A percentile compares a stretch with the other conserved stretches of the same genome.
These are phyloP conservation scores for Penicillium coffeae DNA, from an alignment of 495 filamentous ascomycete species.

Conservation along the genomic window DNA sequence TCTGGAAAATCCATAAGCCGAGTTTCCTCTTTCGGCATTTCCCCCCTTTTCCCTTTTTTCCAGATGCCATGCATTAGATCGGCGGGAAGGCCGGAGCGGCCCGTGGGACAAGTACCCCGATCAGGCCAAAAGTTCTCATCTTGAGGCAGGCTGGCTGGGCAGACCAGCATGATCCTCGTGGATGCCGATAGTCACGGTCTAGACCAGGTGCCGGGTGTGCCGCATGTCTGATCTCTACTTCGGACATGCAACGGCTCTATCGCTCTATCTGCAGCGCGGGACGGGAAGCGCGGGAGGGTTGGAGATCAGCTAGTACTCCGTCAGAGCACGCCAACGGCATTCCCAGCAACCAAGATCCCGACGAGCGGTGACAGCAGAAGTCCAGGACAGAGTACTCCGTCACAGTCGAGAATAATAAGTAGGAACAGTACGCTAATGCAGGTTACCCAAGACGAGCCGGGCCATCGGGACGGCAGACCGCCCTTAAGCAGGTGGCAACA, in stretches of 20 bases:
- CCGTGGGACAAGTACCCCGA: constrained; percentile 42
- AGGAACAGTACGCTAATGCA: constrained; percentile 46
- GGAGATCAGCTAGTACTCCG: too few species aligned
- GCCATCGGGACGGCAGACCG: too few species aligned
- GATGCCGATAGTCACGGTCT: too few species aligned
- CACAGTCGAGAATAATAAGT: too few species aligned
- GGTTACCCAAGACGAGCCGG: constrained; percentile 39
- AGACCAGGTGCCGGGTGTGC: too few species aligned
- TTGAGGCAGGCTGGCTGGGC: too few species aligned
- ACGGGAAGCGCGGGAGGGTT: background rate
- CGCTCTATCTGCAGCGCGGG: background rate
- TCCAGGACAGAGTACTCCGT: background rate
- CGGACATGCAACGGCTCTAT: too few species aligned
- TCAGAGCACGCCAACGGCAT: too few species aligned
- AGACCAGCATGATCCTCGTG: too few species aligned
- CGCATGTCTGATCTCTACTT: too few species aligned
- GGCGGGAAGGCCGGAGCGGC: constrained; percentile 46
- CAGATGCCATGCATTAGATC: constrained; percentile 45
- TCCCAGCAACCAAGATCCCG: too few species aligned
- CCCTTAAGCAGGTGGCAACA: constrained; percentile 22
- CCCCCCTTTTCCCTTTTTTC: constrained; percentile 6
- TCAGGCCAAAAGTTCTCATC: constrained; percentile 18
- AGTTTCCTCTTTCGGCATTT: background rate
- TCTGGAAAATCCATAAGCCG: background rate
- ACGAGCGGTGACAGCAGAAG: background rate